phyloP scores from a whole-genome alignment of 768 basidiomycete species.

The Sutorius australiensis region DNA sequence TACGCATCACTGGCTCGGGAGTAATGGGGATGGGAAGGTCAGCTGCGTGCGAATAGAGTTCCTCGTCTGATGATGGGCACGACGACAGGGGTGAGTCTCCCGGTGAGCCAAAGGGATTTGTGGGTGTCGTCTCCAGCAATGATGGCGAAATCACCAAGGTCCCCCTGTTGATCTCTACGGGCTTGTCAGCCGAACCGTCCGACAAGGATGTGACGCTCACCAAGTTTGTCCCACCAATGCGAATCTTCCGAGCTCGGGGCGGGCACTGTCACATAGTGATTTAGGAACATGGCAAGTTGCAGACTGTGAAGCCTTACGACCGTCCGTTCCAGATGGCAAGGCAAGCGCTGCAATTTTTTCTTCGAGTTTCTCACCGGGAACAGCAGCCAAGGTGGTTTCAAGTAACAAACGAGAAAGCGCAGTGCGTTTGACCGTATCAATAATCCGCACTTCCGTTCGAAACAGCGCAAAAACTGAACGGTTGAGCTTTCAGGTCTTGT shows the following conservation, averaged over 20 bases:
- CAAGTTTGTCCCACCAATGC: constrained; percentile 77
- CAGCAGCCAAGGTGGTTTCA: constrained; percentile 57
- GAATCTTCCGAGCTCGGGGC: constrained; percentile 74
- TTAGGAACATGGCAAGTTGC: constrained; percentile 1
- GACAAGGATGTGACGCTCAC: constrained; percentile 34
- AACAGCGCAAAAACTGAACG: constrained; percentile 79
- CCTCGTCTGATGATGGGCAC: constrained; percentile 81
- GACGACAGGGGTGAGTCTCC: constrained; percentile 63
- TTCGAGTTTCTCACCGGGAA: constrained; percentile 64
- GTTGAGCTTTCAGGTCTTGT: background rate
- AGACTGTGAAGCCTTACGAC: constrained; percentile 27
- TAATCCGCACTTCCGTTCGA: constrained; percentile 66
- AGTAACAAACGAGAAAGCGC: constrained; percentile 65
- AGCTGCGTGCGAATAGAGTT: constrained; percentile 71
- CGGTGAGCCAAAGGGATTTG: constrained; percentile 76
- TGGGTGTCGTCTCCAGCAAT: constrained; percentile 38
- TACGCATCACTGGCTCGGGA: constrained; percentile 28
- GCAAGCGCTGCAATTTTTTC: constrained; percentile 64
- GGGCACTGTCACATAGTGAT: constrained; percentile 52
- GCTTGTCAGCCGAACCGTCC: background rate
- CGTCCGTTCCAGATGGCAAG: constrained; percentile 38
- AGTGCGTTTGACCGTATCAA: constrained; percentile 74
- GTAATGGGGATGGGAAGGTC: constrained; percentile 66
- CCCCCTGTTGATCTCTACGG: constrained; percentile 18
- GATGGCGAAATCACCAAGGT: constrained; percentile 33